A percentile compares a stretch with the other conserved stretches of the same genome.
phyloP scores from a whole-genome alignment of 2,329 filamentous ascomycete species.

The Aspergillus versicolor region DNA sequence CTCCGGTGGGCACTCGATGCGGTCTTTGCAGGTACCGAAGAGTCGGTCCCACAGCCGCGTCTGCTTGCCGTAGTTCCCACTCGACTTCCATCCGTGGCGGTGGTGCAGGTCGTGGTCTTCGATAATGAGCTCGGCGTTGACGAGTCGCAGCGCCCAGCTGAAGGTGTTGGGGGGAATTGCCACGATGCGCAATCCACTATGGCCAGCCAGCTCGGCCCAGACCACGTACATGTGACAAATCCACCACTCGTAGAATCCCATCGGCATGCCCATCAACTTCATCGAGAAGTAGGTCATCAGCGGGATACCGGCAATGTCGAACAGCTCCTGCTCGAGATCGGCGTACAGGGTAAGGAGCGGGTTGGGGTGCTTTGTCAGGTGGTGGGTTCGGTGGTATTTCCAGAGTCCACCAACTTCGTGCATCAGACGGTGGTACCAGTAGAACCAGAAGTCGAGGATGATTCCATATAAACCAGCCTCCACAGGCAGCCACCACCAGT shows the following conservation, averaged over 20 bases:
- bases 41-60: constrained; percentile 40
- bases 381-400: constrained; percentile 48
- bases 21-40: constrained; percentile 35
- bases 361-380: constrained; percentile 48
- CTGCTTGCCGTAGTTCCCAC: constrained; percentile 42
- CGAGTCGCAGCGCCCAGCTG: constrained; percentile 32
- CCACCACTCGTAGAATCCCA: constrained; percentile 52
- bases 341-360: constrained; percentile 45
- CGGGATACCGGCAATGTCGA: constrained; percentile 45
- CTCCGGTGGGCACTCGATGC: constrained; percentile 34
- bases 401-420: constrained; percentile 43
- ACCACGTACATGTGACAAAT: constrained; percentile 47
- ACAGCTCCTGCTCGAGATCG: constrained; percentile 44
- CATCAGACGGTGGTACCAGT: constrained; percentile 44
- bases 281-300: constrained; percentile 40
- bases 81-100: constrained; percentile 40
- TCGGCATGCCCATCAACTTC: constrained; percentile 39
- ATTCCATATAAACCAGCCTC: constrained; percentile 44
- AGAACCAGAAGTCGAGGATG: constrained; percentile 45
- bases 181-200: constrained; percentile 33
- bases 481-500: constrained; percentile 38
- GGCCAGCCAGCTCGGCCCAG: constrained; percentile 31
- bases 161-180: constrained; percentile 35
- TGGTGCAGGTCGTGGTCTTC: constrained; percentile 47
- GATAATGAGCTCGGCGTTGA: constrained; percentile 40